Percentiles rank a stretch among this genome's conserved stretches.
Evolutionary conservation across 2,329 filamentous ascomycete genomes (phyloP).

Genomic region (Thielaviopsis punctulata): DNA sequence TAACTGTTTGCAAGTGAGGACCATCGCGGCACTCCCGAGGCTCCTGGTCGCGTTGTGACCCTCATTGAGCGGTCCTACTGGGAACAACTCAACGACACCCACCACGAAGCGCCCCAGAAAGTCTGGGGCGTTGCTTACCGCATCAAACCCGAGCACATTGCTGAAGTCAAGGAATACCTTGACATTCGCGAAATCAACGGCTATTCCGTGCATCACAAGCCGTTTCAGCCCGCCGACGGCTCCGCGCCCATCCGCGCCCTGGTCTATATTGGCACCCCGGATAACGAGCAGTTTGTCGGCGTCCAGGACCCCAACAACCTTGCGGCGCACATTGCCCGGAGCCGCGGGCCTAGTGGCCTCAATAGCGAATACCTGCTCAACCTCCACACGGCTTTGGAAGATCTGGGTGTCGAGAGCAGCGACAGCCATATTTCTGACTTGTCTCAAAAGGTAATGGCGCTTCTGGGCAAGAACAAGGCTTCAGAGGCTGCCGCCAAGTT

Average conservation of each 20-base stretch:
- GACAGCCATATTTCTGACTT: slow-evolving; percentile 78
- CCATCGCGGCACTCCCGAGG: slow-evolving; percentile 77
- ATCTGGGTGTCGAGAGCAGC: slow-evolving; percentile 55
- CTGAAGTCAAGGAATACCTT: slow-evolving; percentile 74
- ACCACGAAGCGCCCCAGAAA: slow-evolving; percentile 40
- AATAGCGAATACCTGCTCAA: slow-evolving; percentile 81
- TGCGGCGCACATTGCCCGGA: slow-evolving; percentile 63
- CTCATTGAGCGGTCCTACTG: slow-evolving; percentile 75
- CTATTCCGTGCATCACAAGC: slow-evolving; percentile 82
- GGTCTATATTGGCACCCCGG: slow-evolving; percentile 87
- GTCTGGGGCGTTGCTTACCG: slow-evolving; percentile 94
- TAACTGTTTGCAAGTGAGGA: slow-evolving; percentile 49
- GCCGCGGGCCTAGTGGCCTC: slow-evolving; percentile 67
- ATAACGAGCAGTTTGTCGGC: slow-evolving; percentile 82
- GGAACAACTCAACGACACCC: slow-evolving; percentile 55
- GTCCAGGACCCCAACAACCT: slow-evolving; percentile 62
- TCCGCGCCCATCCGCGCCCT: slow-evolving; percentile 35
- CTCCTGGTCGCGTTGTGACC: slow-evolving; percentile 82
- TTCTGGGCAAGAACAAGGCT: slow-evolving; percentile 20
- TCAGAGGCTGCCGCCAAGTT: background rate
- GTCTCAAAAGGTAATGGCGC: slow-evolving; percentile 48
- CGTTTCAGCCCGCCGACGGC: slow-evolving; percentile 47
- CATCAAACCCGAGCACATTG: slow-evolving; percentile 53
- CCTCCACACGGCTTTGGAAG: slow-evolving; percentile 57
- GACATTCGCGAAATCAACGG: slow-evolving; percentile 96